Base-by-base conservation (phyloP, 1,284 basidiomycete genomes). In the Laetiporus sulphureus region DNA sequence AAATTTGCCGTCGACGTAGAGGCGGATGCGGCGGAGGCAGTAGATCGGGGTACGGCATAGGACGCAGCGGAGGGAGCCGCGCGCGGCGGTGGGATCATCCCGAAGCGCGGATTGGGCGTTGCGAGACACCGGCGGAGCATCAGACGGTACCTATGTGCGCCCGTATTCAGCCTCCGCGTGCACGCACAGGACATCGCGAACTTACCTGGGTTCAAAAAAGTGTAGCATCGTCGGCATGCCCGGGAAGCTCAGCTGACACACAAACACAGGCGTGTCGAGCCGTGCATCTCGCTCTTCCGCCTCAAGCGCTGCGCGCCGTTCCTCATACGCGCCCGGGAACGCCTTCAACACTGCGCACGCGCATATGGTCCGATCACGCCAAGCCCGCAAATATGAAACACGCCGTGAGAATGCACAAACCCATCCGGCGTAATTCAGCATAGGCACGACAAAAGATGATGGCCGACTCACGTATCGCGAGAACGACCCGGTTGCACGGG, bases 61-160 rank as follows among this genome's bases (percentile, higher is more conserved):
- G 22, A 16, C 10, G 30, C 23, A 27, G 8, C 13, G 29, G 22
- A 24, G 22, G 49, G 35, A n/a, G 18, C 27, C 36, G 11, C 45
- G 31, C 73, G 66, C 2, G 69, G 67, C 1, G 81, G 79, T 66
- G 95, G 78, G 54, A 96, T 78, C 89, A 97, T 96, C 16, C 94
- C 94, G 60, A 98, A 96, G 18, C 72, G 68, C 11, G 87, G 89
- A 20, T 67, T 69, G 4, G 78, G 70, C 11, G 75, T 79, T 52
- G 90, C 83, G 40, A 97, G 79, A 59, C 88, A 92, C 3, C 93
- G 81, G 18, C 93, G 82, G 41, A 97, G 82, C 93, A 97, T 95
- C 29, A 97, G 74, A 10, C 92, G 82, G 61, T 97, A 82, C 42
- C 75, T 72, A 50, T 33, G 21, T 15, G 36, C 19, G 23, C 10